Evolutionary conservation across 768 basidiomycete species (phyloP).

Genomic region (Nevesoporus exiguus): DNA sequence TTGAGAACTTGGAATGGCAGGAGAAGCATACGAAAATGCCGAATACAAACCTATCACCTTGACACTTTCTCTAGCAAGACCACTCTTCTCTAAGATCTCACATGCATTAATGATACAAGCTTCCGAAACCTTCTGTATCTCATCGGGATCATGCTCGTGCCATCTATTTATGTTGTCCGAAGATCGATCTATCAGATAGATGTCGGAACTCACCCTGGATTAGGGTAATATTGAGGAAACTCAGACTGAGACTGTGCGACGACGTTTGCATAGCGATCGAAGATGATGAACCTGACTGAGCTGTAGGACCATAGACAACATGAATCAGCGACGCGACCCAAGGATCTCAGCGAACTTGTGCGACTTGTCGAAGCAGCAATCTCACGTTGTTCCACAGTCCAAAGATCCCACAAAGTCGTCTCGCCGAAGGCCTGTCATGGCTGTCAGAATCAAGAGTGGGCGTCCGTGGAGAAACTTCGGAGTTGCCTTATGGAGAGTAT

Average conservation of each 20-base stretch:
- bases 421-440: slow-evolving; percentile 45
- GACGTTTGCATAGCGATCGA: slow-evolving; percentile 83
- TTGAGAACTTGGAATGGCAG: slow-evolving; percentile 2
- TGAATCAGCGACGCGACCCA: background rate
- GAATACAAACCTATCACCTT: slow-evolving; percentile 80
- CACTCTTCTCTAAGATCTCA: slow-evolving; percentile 64
- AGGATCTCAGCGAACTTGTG: background rate
- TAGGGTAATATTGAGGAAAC: slow-evolving; percentile 90
- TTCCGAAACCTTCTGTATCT: slow-evolving; percentile 73
- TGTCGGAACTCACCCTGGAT: slow-evolving; percentile 62
- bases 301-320: slow-evolving; percentile 36
- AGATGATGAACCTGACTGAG: slow-evolving; percentile 88
- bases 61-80: slow-evolving; percentile 77
- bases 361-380: slow-evolving; percentile 4
- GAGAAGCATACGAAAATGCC: background rate
- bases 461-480: background rate
- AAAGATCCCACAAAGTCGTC: slow-evolving; percentile 89
- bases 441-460: background rate
- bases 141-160: slow-evolving; percentile 91
- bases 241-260: slow-evolving; percentile 87
- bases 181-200: background rate
- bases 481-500: slow-evolving; percentile 13
- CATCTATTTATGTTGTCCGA: slow-evolving; percentile 47
- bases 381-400: slow-evolving; percentile 94
- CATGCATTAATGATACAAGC: slow-evolving; percentile 73